Evolutionary conservation across 1,139 yeast species (phyloP).

Genomic region (Candida sojae): DNA sequence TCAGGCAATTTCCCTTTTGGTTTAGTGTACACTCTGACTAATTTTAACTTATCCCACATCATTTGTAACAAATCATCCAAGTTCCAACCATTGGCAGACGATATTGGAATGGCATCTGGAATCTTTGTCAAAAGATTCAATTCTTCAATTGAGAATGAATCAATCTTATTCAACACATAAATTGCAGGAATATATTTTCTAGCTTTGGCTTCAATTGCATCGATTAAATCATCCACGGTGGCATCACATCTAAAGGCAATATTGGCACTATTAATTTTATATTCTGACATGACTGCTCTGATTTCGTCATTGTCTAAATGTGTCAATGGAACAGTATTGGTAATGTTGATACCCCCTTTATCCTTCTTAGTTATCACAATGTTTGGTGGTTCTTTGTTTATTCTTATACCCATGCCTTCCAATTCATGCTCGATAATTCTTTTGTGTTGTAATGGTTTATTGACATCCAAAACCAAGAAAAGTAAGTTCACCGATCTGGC

Average conservation of each 20-base stretch:
- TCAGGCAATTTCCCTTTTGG: constrained; percentile 96
- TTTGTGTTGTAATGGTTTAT: constrained; percentile 93
- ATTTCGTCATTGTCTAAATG: constrained; percentile 91
- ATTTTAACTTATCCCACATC: constrained; percentile 90
- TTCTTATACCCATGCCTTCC: constrained; percentile 96
- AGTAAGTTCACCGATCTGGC: constrained; percentile 94
- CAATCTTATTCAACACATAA: constrained; percentile 92
- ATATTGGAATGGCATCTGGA: constrained; percentile 95
- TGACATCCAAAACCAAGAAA: constrained; percentile 91
- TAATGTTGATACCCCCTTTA: constrained; percentile 91
- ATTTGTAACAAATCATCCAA: constrained; percentile 88
- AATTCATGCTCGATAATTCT: constrained; percentile 90
- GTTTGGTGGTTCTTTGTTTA: constrained; percentile 91
- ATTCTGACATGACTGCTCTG: constrained; percentile 93
- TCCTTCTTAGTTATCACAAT: constrained; percentile 90
- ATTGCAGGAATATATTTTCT: constrained; percentile 94
- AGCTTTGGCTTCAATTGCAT: constrained; percentile 86
- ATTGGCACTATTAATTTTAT: constrained; percentile 94
- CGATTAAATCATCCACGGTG: constrained; percentile 92
- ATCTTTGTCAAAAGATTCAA: constrained; percentile 84
- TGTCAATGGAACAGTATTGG: constrained; percentile 90
- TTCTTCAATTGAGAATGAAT: constrained; percentile 91
- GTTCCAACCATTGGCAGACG: constrained; percentile 96
- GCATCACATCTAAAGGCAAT: constrained; percentile 97
- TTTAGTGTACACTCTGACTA: constrained; percentile 94